A percentile compares a stretch with the other conserved stretches of the same genome.
phyloP scores from a whole-genome alignment of 805 yeast genomes.

The Lipomyces japonicus region DNA sequence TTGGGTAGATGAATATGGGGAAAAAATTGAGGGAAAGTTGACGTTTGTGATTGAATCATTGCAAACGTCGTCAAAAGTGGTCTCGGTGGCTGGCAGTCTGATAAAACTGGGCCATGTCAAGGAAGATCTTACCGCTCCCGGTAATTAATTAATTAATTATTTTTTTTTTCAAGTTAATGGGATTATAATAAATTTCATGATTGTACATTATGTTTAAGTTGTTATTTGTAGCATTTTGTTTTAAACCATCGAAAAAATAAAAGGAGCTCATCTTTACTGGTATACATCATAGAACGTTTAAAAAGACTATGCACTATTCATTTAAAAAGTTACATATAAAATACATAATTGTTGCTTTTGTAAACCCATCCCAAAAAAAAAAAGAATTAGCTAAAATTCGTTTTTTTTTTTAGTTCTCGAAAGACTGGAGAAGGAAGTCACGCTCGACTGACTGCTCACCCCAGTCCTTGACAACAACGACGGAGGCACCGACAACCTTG shows the following conservation, averaged over 20 bases:
- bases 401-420: conserved; percentile 50
- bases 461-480: conserved; percentile 99
- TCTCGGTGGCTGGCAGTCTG: conserved; percentile 86
- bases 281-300: background rate
- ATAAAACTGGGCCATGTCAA: conserved; percentile 54
- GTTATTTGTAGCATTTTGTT: no score
- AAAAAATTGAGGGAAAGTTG: conserved; percentile 76
- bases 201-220: no score
- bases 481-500: conserved; percentile 99
- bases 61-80: conserved; percentile 66
- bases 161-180: no score
- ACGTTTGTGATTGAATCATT: conserved; percentile 69
- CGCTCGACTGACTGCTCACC: conserved; percentile 99
- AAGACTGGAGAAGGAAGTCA: conserved; percentile 91
- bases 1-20: conserved; percentile 78
- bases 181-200: no score
- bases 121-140: conserved; percentile 79
- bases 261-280: no score
- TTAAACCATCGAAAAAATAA: no score
- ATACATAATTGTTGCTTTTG: no score
- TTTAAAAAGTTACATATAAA: background rate
- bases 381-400: no score
- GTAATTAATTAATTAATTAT: conserved; percentile 34
- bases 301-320: conserved; percentile 1
- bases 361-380: no score